Percentiles rank a stretch among this genome's conserved stretches.
Conservation (phyloP, 1,139 yeast species). For the Taphrina deformans region DNA sequence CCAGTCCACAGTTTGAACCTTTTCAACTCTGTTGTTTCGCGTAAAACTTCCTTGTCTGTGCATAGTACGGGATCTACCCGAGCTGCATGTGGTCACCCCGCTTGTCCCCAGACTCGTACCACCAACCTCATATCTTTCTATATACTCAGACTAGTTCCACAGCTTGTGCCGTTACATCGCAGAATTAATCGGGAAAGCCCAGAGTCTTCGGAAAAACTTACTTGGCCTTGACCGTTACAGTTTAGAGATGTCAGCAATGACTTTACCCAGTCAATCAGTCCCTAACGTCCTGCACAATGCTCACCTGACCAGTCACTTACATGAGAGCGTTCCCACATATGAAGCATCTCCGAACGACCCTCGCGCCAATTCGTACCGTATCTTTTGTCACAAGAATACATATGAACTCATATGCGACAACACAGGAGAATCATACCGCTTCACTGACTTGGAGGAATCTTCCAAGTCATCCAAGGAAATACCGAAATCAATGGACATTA, state of each 20-base stretch:
- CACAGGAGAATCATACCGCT: background rate
- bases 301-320: background rate
- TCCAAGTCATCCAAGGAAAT: background rate
- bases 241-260: background rate
- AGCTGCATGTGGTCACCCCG: background rate
- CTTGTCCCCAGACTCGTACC: background rate
- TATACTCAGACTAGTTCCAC: too few species aligned
- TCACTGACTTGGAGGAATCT: background rate
- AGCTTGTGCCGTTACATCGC: too few species aligned
- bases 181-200: too few species aligned
- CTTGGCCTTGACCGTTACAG: too few species aligned
- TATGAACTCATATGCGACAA: constrained; percentile 5
- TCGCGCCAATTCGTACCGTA: constrained; percentile 11
- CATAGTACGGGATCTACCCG: background rate
- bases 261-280: background rate
- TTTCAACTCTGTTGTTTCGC: too few species aligned
- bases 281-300: background rate
- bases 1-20: too few species aligned
- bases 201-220: too few species aligned
- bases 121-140: background rate
- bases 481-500: background rate
- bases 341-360: constrained; percentile 14
- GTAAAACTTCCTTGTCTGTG: background rate
- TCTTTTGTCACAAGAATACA: background rate
- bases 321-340: constrained; percentile 14